Evolutionary conservation across 495 filamentous ascomycete genomes (phyloP), one percentile per base, ranked within the genome.

Genomic region (Margaritispora aquatica): DNA sequence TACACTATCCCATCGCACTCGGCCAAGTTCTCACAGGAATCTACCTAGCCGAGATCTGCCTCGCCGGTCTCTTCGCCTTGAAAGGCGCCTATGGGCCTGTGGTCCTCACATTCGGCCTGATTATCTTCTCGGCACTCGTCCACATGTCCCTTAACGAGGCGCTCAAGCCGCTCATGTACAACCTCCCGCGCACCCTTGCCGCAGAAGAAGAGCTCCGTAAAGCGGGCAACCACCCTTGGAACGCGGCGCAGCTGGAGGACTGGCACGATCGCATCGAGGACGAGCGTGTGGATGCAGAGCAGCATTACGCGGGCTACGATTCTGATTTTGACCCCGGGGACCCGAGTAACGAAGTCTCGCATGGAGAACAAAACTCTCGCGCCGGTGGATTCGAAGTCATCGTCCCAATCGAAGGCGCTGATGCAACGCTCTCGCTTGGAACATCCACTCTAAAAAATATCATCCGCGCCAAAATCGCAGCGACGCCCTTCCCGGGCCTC

Each of bases 41-140:
- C 55, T 98, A 98, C 71, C 75, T 98, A 15, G 80, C 85, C 34
- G 84, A 92, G 61, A 66, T 93, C 59, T 96, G 90, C 74, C 77
- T 98, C 74, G 88, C 96, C 56, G 94, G 92, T 61, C 81, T 98
- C 15, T 94, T 98, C 63, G 90, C 79, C 57, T 84, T 92, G 53
- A 83, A 78, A 17, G 74, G 77, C 8, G 85, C 88, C 26, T 67
- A 85, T 22, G 93, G 93, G 0, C 94, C 94, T 2, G 64, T 96
- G 57, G 73, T 95, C 49, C 78, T 98, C 55, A 91, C 91, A 82
- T 79, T 94, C 61, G 74, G 89, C 57, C 86, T 92, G 73, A 77
- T 96, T 23, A 66, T 94, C 67, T 87, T 92, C 74, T 87, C 86
- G 9, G 69, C 87, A 21, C 78, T 97, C 51, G 93, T 91, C 77